Evolutionary conservation across 2,329 filamentous ascomycete species (phyloP).

Genomic region (Cercospora sojina): DNA sequence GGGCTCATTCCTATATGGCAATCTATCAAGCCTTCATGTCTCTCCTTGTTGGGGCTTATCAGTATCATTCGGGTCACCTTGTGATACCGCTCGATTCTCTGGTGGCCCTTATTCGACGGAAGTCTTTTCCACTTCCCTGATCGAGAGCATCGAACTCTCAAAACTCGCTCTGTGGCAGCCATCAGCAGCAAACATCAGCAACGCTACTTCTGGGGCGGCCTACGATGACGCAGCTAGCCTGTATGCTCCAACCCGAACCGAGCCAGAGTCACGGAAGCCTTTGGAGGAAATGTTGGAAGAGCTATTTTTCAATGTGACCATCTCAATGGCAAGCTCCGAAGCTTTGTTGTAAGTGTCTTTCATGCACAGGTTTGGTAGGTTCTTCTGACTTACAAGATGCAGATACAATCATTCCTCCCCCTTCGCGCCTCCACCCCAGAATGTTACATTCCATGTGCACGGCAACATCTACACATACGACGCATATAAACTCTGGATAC

Average conservation of each 20-base stretch:
- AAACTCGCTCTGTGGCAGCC: not conserved
- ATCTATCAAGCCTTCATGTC: not conserved
- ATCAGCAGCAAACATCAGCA: not conserved
- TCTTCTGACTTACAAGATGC: not conserved
- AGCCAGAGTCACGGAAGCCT: not conserved
- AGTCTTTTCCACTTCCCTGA: not conserved
- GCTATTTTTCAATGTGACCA: conserved; percentile 21
- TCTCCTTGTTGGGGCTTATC: not conserved
- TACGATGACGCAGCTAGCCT: not conserved
- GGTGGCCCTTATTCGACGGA: not conserved
- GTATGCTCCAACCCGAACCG: not conserved
- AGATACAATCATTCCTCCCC: conserved; percentile 9
- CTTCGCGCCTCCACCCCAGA: conserved; percentile 7
- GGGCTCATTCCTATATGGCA: not conserved
- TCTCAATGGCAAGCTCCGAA: conserved; percentile 17
- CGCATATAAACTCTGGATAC: conserved; percentile 15
- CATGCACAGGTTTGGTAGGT: not conserved
- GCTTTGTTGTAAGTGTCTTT: conserved; percentile 6
- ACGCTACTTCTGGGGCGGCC: not conserved
- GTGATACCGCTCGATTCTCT: not conserved
- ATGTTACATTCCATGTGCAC: conserved; percentile 9
- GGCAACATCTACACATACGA: conserved; percentile 22
- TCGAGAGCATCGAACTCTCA: not conserved
- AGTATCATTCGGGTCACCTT: not conserved
- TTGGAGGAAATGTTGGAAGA: conserved; percentile 5